Conservation (phyloP, 202 grass and related monocot genomes). For the Tripidium arundinaceum region DNA sequence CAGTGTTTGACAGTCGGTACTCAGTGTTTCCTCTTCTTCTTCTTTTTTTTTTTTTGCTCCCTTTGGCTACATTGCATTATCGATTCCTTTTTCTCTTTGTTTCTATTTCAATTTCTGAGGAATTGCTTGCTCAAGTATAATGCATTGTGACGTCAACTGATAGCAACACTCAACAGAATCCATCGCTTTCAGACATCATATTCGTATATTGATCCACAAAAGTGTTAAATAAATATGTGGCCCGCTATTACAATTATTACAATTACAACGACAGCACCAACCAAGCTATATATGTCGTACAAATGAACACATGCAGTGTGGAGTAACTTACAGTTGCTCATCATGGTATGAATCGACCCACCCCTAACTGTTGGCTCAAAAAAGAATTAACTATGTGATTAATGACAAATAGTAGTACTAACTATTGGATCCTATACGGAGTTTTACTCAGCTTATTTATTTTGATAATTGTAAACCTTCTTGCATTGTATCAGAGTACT, state of each 20-base stretch:
- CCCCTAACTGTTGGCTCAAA: conserved; percentile 13
- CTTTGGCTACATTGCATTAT: not conserved
- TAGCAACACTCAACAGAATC: conserved; percentile 22
- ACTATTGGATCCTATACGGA: conserved; percentile 31
- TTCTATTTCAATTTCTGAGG: not conserved
- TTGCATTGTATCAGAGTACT: conserved; percentile 4
- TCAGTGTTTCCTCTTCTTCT: not conserved
- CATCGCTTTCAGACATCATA: not conserved
- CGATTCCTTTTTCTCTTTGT: not conserved
- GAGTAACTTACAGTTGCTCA: conserved; percentile 37
- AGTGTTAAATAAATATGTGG: conserved; percentile 26
- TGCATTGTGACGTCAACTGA: not conserved
- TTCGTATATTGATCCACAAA: conserved; percentile 19
- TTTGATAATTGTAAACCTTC: conserved; percentile 28
- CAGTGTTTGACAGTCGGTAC: not conserved
- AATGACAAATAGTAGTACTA: conserved; percentile 5
- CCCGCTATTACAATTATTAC: conserved; percentile 12
- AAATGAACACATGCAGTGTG: conserved; percentile 22
- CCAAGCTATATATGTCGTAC: conserved; percentile 6
- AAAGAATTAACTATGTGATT: conserved; percentile 34
- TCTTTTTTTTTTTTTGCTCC: not conserved
- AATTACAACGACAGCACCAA: conserved; percentile 24
- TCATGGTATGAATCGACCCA: conserved; percentile 12
- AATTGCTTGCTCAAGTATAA: not conserved
- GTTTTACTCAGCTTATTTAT: conserved; percentile 27